A percentile compares a stretch with the other conserved stretches of the same genome.
phyloP scores from a whole-genome alignment of 257 asterid species.

The Nemophila menziesii region DNA sequence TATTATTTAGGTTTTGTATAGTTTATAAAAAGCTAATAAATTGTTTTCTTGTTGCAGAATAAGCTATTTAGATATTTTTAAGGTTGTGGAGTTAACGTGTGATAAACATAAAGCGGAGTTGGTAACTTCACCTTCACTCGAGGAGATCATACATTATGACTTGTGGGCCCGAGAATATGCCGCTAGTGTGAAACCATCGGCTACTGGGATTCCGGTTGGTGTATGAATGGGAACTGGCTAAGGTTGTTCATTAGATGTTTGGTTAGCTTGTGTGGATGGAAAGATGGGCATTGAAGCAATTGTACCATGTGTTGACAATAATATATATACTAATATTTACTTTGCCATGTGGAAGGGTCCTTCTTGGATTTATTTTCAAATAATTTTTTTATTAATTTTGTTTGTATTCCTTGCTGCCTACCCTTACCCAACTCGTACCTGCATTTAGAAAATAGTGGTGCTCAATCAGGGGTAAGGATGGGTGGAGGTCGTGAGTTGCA shows the following conservation, averaged over 20 bases:
- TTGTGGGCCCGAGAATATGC: constrained; percentile 93
- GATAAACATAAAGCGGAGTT: constrained; percentile 56
- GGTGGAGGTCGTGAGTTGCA: too few species aligned
- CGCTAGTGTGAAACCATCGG: constrained; percentile 34
- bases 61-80: constrained; percentile 76
- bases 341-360: neutral
- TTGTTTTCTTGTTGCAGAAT: constrained; percentile 40
- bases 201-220: constrained; percentile 45
- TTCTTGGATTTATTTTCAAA: neutral
- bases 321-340: neutral
- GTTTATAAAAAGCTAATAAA: neutral
- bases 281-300: constrained; percentile 8
- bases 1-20: neutral
- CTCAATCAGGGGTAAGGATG: too few species aligned
- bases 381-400: too few species aligned
- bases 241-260: too few species aligned
- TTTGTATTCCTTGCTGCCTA: too few species aligned
- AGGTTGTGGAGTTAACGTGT: constrained; percentile 89
- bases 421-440: too few species aligned
- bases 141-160: constrained; percentile 86
- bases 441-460: too few species aligned
- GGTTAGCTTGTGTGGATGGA: too few species aligned
- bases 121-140: constrained; percentile 60
- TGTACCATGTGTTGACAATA: neutral
- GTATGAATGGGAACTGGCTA: constrained; percentile 17